Conservation (phyloP, 768 basidiomycete species). For the Tricholoma hemisulphureum region DNA sequence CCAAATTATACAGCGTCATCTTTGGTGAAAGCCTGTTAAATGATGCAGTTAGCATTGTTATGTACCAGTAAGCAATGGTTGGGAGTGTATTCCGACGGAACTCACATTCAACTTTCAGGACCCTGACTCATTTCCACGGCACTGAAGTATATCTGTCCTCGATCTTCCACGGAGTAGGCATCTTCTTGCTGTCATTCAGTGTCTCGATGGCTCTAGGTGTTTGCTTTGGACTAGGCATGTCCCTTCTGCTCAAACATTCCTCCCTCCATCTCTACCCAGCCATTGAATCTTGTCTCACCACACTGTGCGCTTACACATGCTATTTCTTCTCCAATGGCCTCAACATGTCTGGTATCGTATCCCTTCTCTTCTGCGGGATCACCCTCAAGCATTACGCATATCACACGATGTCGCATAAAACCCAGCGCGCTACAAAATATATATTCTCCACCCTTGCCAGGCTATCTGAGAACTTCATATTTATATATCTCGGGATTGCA, state of each 20-base stretch:
- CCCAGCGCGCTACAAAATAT: conserved; percentile 92
- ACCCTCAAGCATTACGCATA: conserved; percentile 99
- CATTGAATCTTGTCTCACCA: conserved; percentile 95
- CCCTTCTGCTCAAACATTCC: conserved; percentile 92
- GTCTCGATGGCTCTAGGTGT: conserved; percentile 95
- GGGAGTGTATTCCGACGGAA: background rate
- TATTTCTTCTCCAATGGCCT: conserved; percentile 99
- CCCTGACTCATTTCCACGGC: conserved; percentile 88
- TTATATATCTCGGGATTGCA: conserved; percentile 95
- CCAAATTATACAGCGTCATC: conserved; percentile 94
- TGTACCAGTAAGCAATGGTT: conserved; percentile 89
- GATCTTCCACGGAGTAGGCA: conserved; percentile 94
- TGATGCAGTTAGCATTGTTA: conserved; percentile 99
- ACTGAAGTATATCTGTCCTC: conserved; percentile 82
- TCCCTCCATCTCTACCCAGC: conserved; percentile 83
- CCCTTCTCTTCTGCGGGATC: conserved; percentile 96
- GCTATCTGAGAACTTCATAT: conserved; percentile 98
- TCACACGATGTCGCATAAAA: conserved; percentile 96
- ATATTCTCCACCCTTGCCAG: conserved; percentile 93
- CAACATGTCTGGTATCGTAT: conserved; percentile 94
- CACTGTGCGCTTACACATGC: conserved; percentile 91
- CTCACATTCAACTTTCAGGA: conserved; percentile 46
- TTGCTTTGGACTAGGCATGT: conserved; percentile 85
- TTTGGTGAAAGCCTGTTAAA: conserved; percentile 97
- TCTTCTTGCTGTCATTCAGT: conserved; percentile 94